phyloP scores from a whole-genome alignment of 2,329 filamentous ascomycete genomes.

The Ophioceras dolichostomum region DNA sequence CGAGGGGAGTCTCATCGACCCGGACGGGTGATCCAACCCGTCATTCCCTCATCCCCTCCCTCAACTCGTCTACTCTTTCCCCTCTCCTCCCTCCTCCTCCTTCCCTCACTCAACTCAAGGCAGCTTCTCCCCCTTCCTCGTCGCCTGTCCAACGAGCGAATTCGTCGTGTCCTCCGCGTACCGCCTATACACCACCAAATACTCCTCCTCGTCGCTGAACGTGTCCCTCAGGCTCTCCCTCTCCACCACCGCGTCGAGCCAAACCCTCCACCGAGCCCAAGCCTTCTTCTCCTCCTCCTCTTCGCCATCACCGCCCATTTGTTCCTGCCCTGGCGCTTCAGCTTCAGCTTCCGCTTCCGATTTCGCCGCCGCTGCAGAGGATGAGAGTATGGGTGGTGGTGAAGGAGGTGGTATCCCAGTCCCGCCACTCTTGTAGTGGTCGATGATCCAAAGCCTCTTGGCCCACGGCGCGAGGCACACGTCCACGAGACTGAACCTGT shows the following conservation, averaged over 20 bases:
- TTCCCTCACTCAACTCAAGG: too few species aligned
- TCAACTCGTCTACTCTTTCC: too few species aligned
- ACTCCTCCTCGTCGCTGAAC: slow-evolving; percentile 54
- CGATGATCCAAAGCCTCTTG: slow-evolving; percentile 58
- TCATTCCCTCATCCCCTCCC: too few species aligned
- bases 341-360: too few species aligned
- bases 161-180: slow-evolving; percentile 55
- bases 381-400: too few species aligned
- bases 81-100: too few species aligned
- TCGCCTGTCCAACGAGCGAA: slow-evolving; percentile 49
- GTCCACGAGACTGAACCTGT: slow-evolving; percentile 54
- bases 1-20: too few species aligned
- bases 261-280: slow-evolving; percentile 55
- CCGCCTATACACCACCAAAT: slow-evolving; percentile 54
- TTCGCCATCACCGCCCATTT: slow-evolving; percentile 12
- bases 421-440: slow-evolving; percentile 56
- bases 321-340: slow-evolving; percentile 6
- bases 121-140: slow-evolving; percentile 47
- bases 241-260: slow-evolving; percentile 45
- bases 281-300: slow-evolving; percentile 38
- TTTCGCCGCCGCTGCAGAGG: too few species aligned
- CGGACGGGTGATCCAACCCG: too few species aligned
- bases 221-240: slow-evolving; percentile 55
- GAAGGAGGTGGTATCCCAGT: slow-evolving; percentile 33
- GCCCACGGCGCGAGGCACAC: slow-evolving; percentile 63